These are phyloP conservation scores for Trametes cingulata DNA, from an alignment of 768 basidiomycete genomes.

Conservation along the genomic window DNA sequence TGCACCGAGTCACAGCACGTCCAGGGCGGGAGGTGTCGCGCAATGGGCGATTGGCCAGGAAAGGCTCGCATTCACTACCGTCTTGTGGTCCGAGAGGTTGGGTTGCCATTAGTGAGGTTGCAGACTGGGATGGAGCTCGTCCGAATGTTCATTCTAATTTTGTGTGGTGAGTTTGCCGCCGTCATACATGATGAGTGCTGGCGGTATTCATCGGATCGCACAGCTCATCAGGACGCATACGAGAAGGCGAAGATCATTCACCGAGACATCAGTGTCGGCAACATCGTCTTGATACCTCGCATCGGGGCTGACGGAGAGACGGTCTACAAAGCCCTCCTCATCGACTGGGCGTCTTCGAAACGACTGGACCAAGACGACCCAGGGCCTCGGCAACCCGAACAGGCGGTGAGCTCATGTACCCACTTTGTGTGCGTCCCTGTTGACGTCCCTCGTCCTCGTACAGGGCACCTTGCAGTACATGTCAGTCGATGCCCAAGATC, in stretches of 20 bases:
- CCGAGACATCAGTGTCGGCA: conserved; percentile 16
- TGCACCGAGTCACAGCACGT: neutral
- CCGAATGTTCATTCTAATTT: neutral
- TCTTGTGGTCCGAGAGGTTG: conserved; percentile 8
- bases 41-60: too few species aligned
- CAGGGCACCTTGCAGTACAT: conserved; percentile 29
- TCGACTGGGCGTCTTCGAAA: conserved; percentile 15
- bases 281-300: conserved; percentile 3
- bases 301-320: neutral
- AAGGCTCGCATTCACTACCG: too few species aligned
- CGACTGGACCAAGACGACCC: neutral
- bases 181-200: neutral
- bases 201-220: neutral
- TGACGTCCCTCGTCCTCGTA: too few species aligned
- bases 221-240: conserved; percentile 13
- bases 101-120: neutral
- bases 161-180: neutral
- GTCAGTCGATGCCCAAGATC: conserved; percentile 8
- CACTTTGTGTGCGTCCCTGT: too few species aligned
- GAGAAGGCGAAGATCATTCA: neutral
- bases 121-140: neutral
- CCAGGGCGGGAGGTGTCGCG: neutral
- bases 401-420: neutral
- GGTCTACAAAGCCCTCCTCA: neutral
- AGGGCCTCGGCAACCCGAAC: neutral